Conservation (phyloP, 108 stramenopile genomes). For the Mayamaea pseudoterrestris region DNA sequence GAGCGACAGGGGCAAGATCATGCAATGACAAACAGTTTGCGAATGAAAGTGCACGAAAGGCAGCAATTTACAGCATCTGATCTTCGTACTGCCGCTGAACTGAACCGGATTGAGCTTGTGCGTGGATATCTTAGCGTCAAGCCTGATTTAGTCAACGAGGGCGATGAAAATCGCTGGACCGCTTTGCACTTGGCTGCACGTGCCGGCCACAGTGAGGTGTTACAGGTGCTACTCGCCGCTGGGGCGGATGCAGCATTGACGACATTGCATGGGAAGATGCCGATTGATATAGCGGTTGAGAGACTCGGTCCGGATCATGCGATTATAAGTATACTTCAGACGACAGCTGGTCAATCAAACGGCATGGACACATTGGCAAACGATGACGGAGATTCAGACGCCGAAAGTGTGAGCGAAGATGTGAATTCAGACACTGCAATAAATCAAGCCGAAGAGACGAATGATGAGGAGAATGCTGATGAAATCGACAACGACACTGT, state of each 20-base stretch:
- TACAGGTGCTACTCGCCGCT: slow-evolving; percentile 3
- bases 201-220: slow-evolving; percentile 4
- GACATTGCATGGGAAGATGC: neutral
- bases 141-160: slow-evolving; percentile 12
- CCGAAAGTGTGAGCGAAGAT: neutral
- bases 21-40: too few species aligned
- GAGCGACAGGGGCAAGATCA: too few species aligned
- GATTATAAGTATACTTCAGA: neutral
- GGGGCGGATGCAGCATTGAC: neutral
- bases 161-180: slow-evolving; percentile 25
- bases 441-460: neutral
- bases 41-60: too few species aligned
- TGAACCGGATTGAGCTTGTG: too few species aligned
- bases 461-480: neutral
- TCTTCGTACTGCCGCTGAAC: too few species aligned
- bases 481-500: slow-evolving; percentile 14
- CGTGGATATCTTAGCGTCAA: neutral
- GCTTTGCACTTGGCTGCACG: slow-evolving; percentile 21
- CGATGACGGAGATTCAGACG: neutral
- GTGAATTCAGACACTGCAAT: neutral
- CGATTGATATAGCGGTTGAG: slow-evolving; percentile 2
- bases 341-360: neutral
- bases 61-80: too few species aligned
- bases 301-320: slow-evolving; percentile 1
- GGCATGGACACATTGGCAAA: neutral